These are phyloP conservation scores for Diaporthe vaccinii DNA, from an alignment of 2,329 filamentous ascomycete species.

Conservation along the genomic window DNA sequence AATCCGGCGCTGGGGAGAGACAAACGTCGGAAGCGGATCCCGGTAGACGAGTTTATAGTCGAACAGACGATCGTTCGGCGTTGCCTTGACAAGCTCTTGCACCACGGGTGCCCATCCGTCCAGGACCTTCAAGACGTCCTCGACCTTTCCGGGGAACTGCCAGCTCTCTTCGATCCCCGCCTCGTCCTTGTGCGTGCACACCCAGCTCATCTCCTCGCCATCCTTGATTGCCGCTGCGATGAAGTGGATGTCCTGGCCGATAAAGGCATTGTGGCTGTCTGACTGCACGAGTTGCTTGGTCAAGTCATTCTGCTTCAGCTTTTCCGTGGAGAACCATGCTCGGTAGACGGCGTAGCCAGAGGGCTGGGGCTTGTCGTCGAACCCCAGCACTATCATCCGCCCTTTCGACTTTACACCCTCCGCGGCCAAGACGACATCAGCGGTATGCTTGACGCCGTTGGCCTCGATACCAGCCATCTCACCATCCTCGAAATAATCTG, in stretches of 20 bases:
- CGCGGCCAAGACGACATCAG: slow-evolving; percentile 58
- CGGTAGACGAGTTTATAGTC: slow-evolving; percentile 57
- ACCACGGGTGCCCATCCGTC: slow-evolving; percentile 64
- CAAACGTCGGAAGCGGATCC: slow-evolving; percentile 58
- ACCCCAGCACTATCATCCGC: slow-evolving; percentile 57
- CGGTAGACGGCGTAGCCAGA: slow-evolving; percentile 58
- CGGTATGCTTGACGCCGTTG: slow-evolving; percentile 53
- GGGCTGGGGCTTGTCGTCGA: slow-evolving; percentile 54
- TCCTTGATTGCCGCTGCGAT: slow-evolving; percentile 66
- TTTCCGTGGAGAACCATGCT: slow-evolving; percentile 56
- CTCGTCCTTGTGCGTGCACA: slow-evolving; percentile 61
- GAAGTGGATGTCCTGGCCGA: slow-evolving; percentile 66
- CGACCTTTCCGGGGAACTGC: slow-evolving; percentile 56
- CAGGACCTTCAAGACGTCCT: slow-evolving; percentile 56
- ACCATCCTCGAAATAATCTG: slow-evolving; percentile 60
- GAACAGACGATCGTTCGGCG: slow-evolving; percentile 54
- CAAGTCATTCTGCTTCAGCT: slow-evolving; percentile 57
- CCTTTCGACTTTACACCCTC: slow-evolving; percentile 60
- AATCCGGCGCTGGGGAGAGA: slow-evolving; percentile 56
- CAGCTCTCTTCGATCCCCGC: slow-evolving; percentile 61
- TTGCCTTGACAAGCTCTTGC: slow-evolving; percentile 57
- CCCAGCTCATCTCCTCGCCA: slow-evolving; percentile 67
- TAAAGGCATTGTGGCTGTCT: slow-evolving; percentile 66
- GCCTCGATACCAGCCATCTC: slow-evolving; percentile 56
- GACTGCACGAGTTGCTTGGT: slow-evolving; percentile 61